Percentiles rank a stretch among this genome's conserved stretches.
Conservation (phyloP, 1,284 basidiomycete species). For the Naganishia albida region DNA sequence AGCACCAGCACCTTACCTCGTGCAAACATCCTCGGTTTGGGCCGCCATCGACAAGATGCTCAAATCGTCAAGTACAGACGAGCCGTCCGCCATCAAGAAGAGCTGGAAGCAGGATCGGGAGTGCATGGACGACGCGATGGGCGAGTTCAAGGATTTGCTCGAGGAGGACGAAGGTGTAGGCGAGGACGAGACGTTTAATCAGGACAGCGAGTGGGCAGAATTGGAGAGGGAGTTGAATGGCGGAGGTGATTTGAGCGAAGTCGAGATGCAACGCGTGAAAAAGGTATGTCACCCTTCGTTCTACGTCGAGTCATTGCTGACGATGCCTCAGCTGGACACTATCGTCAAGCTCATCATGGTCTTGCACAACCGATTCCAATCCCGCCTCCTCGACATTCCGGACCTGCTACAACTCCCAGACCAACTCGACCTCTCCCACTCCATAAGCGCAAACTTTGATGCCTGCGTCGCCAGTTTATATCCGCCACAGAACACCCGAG, state of each 20-base stretch:
- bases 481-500: slow-evolving; percentile 26
- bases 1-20: slow-evolving; percentile 20
- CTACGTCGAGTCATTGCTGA: neutral
- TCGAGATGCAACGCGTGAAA: slow-evolving; percentile 30
- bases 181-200: slow-evolving; percentile 28
- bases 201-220: slow-evolving; percentile 32
- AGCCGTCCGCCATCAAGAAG: slow-evolving; percentile 27
- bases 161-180: slow-evolving; percentile 35
- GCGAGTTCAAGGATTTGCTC: slow-evolving; percentile 34
- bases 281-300: slow-evolving; percentile 11
- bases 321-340: slow-evolving; percentile 23
- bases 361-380: slow-evolving; percentile 20
- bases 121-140: slow-evolving; percentile 25
- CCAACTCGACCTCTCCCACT: slow-evolving; percentile 27
- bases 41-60: slow-evolving; percentile 26
- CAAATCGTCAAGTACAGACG: slow-evolving; percentile 14
- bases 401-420: slow-evolving; percentile 11
- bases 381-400: slow-evolving; percentile 22
- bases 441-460: slow-evolving; percentile 26
- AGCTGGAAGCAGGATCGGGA: slow-evolving; percentile 32
- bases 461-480: slow-evolving; percentile 30
- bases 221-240: slow-evolving; percentile 30
- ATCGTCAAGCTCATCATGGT: slow-evolving; percentile 23
- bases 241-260: slow-evolving; percentile 20
- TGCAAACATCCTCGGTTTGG: slow-evolving; percentile 24